Conservation (phyloP, 306 rosid species). For the Herpetospermum pedunculosum region DNA sequence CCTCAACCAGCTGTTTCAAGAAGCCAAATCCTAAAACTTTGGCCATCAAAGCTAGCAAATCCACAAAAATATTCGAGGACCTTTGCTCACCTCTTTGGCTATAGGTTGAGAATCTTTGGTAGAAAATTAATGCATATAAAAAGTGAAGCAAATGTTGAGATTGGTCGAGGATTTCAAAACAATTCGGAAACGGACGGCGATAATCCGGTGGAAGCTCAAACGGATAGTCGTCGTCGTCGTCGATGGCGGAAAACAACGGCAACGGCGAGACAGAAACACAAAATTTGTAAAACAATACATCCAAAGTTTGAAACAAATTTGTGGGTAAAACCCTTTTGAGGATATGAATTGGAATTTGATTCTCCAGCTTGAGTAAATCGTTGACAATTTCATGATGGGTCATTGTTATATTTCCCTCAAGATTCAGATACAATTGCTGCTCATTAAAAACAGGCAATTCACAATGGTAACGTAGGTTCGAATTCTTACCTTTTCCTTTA, state of each 20-base stretch:
- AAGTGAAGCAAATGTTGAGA: constrained; percentile 2
- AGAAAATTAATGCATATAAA: background rate
- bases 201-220: too few relatives aligned
- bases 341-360: background rate
- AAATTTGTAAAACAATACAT: background rate
- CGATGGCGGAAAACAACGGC: too few relatives aligned
- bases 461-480: background rate
- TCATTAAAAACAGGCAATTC: background rate
- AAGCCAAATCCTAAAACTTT: background rate
- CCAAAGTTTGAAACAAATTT: background rate
- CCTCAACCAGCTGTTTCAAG: background rate
- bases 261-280: background rate
- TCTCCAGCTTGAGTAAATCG: background rate
- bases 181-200: background rate
- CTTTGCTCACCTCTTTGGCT: background rate
- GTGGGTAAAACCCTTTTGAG: background rate
- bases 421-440: background rate
- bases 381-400: background rate
- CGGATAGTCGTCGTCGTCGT: too few relatives aligned
- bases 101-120: background rate
- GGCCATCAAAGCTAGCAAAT: background rate
- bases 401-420: background rate
- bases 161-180: background rate
- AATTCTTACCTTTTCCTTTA: background rate
- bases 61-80: background rate